Base-by-base conservation (phyloP, 163 green algal species). In the Trebouxiophyceae sp. region DNA sequence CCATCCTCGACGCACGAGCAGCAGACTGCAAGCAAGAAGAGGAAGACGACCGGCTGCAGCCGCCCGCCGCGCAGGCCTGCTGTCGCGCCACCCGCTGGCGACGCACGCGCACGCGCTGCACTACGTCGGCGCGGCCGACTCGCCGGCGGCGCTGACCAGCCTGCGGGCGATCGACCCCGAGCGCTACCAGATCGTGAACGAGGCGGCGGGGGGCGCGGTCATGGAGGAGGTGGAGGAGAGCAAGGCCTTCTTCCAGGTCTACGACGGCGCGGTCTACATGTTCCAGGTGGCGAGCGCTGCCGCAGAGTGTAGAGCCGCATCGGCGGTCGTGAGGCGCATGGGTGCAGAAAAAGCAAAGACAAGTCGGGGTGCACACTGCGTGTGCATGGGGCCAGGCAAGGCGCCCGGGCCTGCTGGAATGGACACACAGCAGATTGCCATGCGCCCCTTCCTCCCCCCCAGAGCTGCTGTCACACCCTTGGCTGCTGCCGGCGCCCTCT, bases 231-330 rank as follows among this genome's bases (percentile, higher is more conserved):
- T 97, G 16, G 92, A 98, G 79, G 80, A 82, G 45, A 87, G 76
- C 82, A 96, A 90, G 67, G 93, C 88, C 4, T 97, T 97, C 70
- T 98, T 80, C 64, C 33, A 90, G 67, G 78, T 97, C 12, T 96
- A 97, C 60, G 85, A 96, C 47, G 92, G 92, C 5, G 90, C 90
- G 0, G 83, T 97, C 4, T 96, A 95, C 76, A 80, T 96, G 73
- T 81, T 88, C 60, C 86, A 88, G 76, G 79, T 76, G 26, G 1
- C 39, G 12, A n/a, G n/a, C n/a, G n/a, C n/a, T n/a, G n/a, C n/a
- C n/a, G n/a, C n/a, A n/a, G n/a, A n/a, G n/a, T n/a, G n/a, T n/a
- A n/a, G n/a, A n/a, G n/a, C n/a, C n/a, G n/a, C n/a, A n/a, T n/a
- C n/a, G n/a, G n/a, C n/a, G n/a, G n/a, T n/a, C n/a, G n/a, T n/a